Percentiles rank a stretch among this genome's conserved stretches.
These are phyloP conservation scores for Calonectria fujianensis DNA, from an alignment of 2,329 filamentous ascomycete species.

Conservation along the genomic window DNA sequence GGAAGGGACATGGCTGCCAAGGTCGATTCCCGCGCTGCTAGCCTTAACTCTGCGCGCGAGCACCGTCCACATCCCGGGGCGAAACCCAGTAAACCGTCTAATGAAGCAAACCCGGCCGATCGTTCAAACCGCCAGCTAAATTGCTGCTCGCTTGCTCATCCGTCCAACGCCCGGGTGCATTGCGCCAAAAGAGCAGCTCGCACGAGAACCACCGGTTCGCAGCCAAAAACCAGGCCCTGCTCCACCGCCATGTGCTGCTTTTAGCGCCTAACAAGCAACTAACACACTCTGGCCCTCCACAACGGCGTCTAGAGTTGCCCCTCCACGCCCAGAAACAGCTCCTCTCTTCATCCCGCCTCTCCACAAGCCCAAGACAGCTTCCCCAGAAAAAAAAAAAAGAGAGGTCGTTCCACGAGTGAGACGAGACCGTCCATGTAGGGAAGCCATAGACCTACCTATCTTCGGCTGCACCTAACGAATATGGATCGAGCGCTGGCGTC, in stretches of 20 bases:
- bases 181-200: not conserved
- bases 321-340: conserved; percentile 33
- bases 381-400: conserved; percentile 26
- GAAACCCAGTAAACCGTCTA: not conserved
- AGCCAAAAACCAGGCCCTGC: not conserved
- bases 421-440: conserved; percentile 23
- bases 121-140: not conserved
- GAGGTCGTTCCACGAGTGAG: conserved; percentile 9
- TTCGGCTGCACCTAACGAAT: conserved; percentile 50
- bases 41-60: conserved; percentile 7
- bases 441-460: not conserved
- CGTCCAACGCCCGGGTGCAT: not conserved
- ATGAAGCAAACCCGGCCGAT: not conserved
- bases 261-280: not conserved
- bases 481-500: conserved; percentile 43
- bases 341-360: conserved; percentile 23
- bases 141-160: not conserved
- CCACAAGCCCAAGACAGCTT: conserved; percentile 31
- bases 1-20: not conserved
- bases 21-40: conserved; percentile 13
- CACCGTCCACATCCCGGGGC: conserved; percentile 5
- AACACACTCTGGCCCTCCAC: conserved; percentile 7
- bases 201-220: conserved; percentile 6
- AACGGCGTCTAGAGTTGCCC: conserved; percentile 42
- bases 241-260: conserved; percentile 22